Conservation (phyloP, 306 rosid species). For the Begonia masoniana region DNA sequence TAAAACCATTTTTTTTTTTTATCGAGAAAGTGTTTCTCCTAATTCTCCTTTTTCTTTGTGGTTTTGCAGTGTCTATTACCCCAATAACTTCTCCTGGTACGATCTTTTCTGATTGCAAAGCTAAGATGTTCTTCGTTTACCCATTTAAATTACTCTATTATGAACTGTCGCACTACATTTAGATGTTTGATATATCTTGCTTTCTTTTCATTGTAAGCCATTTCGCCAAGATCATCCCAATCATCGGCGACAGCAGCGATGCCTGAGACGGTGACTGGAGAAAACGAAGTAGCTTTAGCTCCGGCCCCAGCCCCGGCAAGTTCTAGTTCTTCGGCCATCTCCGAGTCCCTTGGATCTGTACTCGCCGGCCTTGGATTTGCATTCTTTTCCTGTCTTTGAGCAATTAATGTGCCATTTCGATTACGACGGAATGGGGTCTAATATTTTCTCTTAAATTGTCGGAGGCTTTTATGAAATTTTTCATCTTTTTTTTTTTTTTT, state of each 20-base stretch:
- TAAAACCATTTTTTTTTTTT: not conserved
- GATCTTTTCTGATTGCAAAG: constrained; percentile 3
- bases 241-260: constrained; percentile 9
- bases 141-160: not conserved
- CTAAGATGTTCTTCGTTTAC: not conserved
- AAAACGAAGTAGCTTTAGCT: constrained; percentile 9
- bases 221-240: constrained; percentile 24
- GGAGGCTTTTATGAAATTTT: no score
- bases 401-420: no score
- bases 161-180: not conserved
- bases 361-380: constrained; percentile 14
- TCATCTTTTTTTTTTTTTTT: no score
- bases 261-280: constrained; percentile 7
- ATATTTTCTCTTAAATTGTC: no score
- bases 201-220: constrained; percentile 14
- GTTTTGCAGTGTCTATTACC: constrained; percentile 42
- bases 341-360: constrained; percentile 15
- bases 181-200: not conserved
- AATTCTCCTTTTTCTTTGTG: not conserved
- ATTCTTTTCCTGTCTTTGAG: constrained; percentile 20
- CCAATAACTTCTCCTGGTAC: constrained; percentile 67
- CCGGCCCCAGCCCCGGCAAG: constrained; percentile 24
- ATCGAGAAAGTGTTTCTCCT: not conserved
- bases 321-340: constrained; percentile 15
- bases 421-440: no score